These are phyloP conservation scores for Lathyrus sativus DNA, from an alignment of 306 rosid species.

Conservation along the genomic window DNA sequence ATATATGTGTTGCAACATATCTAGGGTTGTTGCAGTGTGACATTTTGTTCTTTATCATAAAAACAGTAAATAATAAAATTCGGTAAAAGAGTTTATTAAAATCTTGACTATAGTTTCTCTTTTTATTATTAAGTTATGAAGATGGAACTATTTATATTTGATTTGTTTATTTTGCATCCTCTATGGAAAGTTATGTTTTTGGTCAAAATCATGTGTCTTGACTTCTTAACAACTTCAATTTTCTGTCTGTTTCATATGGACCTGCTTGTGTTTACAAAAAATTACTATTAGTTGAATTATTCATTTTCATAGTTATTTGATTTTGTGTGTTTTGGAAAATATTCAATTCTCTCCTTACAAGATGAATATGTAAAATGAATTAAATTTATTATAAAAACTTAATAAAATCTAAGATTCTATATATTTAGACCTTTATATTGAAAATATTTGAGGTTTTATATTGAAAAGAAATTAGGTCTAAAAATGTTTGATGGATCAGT, in stretches of 20 bases:
- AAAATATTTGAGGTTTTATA: too few species aligned
- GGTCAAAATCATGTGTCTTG: slow-evolving; percentile 33
- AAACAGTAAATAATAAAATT: too few species aligned
- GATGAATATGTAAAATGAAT: neutral
- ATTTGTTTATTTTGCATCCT: slow-evolving; percentile 3
- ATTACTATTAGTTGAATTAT: neutral
- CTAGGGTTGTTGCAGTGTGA: too few species aligned
- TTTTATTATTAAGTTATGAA: neutral
- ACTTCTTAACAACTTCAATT: neutral
- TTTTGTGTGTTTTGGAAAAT: neutral
- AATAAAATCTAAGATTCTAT: neutral
- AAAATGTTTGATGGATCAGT: too few species aligned
- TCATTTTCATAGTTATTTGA: neutral
- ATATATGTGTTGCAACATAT: too few species aligned
- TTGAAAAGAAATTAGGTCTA: too few species aligned
- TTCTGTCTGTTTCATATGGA: slow-evolving; percentile 3
- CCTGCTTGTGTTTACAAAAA: neutral
- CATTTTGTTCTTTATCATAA: too few species aligned
- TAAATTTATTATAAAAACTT: neutral
- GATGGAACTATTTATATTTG: neutral
- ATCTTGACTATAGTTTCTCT: neutral
- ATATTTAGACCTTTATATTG: neutral
- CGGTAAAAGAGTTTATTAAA: too few species aligned
- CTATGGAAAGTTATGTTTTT: slow-evolving; percentile 3
- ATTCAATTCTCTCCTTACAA: neutral